phyloP scores from a whole-genome alignment of 768 basidiomycete genomes.

The Boletus bicolor region DNA sequence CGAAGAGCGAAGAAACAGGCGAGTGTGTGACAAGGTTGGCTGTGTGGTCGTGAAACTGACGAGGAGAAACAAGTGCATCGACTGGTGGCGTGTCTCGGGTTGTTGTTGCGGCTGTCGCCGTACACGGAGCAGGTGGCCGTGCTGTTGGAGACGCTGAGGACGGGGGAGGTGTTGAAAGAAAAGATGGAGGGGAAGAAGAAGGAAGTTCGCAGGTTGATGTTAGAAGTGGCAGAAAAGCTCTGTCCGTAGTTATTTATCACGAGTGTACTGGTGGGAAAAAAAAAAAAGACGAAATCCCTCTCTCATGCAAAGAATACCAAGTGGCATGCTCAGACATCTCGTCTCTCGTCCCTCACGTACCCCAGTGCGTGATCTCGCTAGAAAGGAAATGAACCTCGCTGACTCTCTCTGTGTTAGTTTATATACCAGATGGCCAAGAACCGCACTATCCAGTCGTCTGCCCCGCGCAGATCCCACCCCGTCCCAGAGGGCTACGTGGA shows the following conservation, averaged over 20 bases:
- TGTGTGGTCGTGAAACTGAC: background rate
- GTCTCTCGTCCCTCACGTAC: constrained; percentile 14
- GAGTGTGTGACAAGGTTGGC: constrained; percentile 26
- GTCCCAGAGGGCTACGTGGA: constrained; percentile 46
- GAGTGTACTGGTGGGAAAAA: background rate
- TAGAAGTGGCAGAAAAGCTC: constrained; percentile 54
- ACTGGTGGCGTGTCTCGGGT: constrained; percentile 71
- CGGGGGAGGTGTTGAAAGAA: constrained; percentile 49
- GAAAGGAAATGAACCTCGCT: background rate
- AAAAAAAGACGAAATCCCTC: too few relatives aligned
- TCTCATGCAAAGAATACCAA: background rate
- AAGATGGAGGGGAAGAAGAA: constrained; percentile 61
- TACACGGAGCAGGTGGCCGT: constrained; percentile 53
- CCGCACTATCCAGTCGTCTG: constrained; percentile 29
- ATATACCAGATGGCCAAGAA: constrained; percentile 27
- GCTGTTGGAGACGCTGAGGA: constrained; percentile 71
- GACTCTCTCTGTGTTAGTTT: background rate
- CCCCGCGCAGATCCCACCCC: constrained; percentile 19
- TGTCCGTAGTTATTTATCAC: constrained; percentile 22
- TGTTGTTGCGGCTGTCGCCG: constrained; percentile 75
- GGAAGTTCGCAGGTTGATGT: constrained; percentile 61
- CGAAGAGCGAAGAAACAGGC: constrained; percentile 77
- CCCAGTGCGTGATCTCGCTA: background rate
- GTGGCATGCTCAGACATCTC: constrained; percentile 10
- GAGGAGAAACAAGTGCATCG: constrained; percentile 63